Conservation (phyloP, 2,329 filamentous ascomycete genomes). For the Aspergillus spinulosporus region DNA sequence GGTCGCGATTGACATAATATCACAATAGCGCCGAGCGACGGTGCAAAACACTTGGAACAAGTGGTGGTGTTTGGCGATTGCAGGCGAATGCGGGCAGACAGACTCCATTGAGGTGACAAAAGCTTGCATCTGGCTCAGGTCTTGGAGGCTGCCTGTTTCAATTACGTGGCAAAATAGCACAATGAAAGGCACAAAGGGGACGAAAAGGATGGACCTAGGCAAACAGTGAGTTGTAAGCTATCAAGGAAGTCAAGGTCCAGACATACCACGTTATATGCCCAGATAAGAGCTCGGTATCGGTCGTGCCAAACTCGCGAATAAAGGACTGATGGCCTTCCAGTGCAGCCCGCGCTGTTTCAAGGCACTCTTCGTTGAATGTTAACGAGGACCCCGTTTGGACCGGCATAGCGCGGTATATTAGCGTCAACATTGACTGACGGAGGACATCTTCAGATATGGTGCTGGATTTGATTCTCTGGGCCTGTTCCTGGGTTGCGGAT, state of each 20-base stretch:
- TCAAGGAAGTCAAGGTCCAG: neutral
- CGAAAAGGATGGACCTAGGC: constrained; percentile 30
- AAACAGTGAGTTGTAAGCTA: neutral
- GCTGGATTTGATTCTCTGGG: neutral
- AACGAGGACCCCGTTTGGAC: neutral
- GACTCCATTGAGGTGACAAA: constrained; percentile 13
- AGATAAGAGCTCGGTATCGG: neutral
- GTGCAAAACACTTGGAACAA: constrained; percentile 12
- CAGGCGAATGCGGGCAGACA: constrained; percentile 6
- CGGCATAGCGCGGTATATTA: neutral
- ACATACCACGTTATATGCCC: neutral
- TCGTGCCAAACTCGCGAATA: constrained; percentile 36
- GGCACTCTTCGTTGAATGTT: neutral
- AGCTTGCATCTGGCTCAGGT: constrained; percentile 13
- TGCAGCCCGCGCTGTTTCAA: neutral
- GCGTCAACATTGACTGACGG: neutral
- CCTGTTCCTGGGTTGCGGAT: neutral
- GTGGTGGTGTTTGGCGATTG: constrained; percentile 14
- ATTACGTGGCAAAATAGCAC: constrained; percentile 21
- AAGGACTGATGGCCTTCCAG: neutral
- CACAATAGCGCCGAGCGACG: constrained; percentile 7
- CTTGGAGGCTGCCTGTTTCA: constrained; percentile 13
- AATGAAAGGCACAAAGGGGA: constrained; percentile 19
- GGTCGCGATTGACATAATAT: neutral
- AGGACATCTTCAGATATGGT: neutral